Evolutionary conservation across 176 grass and related monocot species (phyloP).

Genomic region (Otatea glauca): DNA sequence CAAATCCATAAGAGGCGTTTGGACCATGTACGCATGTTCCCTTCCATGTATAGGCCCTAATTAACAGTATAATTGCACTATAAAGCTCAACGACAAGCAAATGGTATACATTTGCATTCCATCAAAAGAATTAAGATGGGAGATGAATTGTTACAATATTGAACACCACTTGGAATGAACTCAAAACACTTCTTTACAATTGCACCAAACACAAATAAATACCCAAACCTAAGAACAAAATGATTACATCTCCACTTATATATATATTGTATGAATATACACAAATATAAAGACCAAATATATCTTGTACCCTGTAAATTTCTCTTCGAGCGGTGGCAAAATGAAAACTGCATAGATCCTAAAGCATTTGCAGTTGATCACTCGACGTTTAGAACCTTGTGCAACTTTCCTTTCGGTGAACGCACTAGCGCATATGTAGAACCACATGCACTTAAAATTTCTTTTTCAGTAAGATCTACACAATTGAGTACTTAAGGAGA

Average conservation of each 20-base stretch:
- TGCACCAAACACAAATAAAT: not conserved
- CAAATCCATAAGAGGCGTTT: not conserved
- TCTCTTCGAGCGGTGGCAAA: not conserved
- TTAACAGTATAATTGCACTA: not conserved
- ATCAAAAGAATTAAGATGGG: constrained; percentile 7
- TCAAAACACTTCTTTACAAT: constrained; percentile 33
- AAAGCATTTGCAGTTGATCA: not conserved
- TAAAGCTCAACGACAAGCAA: not conserved
- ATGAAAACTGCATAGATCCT: constrained; percentile 29
- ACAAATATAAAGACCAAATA: not conserved
- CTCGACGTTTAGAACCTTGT: not conserved
- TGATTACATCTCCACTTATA: constrained; percentile 1
- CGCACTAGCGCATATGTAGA: not conserved
- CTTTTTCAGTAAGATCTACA: constrained; percentile 37
- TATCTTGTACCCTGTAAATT: constrained; percentile 20
- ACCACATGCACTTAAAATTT: not conserved
- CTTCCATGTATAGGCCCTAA: not conserved
- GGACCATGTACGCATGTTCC: not conserved
- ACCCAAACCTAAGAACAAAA: not conserved
- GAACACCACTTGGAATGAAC: constrained; percentile 21
- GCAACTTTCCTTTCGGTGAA: not conserved
- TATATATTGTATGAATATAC: constrained; percentile 9
- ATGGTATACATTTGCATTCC: not conserved
- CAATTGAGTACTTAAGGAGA: constrained; percentile 8
- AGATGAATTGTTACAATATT: not conserved